Conservation (phyloP, 495 filamentous ascomycete genomes). For the Daldinia grandis region DNA sequence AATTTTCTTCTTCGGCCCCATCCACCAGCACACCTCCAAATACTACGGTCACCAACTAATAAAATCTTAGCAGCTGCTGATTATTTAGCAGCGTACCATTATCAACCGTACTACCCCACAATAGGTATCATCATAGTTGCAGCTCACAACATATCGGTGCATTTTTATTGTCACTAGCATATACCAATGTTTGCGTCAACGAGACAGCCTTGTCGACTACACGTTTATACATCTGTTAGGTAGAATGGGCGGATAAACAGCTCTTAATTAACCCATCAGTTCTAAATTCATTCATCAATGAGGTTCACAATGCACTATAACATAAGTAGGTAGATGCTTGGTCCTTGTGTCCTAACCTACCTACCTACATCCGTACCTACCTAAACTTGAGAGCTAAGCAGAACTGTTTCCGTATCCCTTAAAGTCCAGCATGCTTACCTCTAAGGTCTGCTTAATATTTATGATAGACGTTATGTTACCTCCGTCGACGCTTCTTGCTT, state of each 20-base stretch:
- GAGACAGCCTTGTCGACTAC: neutral
- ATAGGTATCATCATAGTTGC: neutral
- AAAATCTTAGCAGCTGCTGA: slow-evolving; percentile 12
- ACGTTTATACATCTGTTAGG: neutral
- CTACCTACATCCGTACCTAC: neutral
- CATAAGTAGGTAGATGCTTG: neutral
- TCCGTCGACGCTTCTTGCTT: neutral
- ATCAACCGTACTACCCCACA: slow-evolving; percentile 21
- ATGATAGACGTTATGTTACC: neutral
- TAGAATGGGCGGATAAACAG: neutral
- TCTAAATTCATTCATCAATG: neutral
- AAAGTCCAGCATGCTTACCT: neutral
- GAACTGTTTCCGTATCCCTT: neutral
- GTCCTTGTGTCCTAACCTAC: neutral
- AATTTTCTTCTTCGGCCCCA: neutral
- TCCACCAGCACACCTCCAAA: slow-evolving; percentile 1
- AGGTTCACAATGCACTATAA: neutral
- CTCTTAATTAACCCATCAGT: neutral
- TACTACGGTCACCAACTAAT: slow-evolving; percentile 26
- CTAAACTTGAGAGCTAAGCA: neutral
- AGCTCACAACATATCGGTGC: slow-evolving; percentile 5
- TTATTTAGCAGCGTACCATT: slow-evolving; percentile 9
- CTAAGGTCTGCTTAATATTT: neutral
- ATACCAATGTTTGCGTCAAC: neutral
- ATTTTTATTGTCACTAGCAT: neutral